A percentile compares a stretch with the other conserved stretches of the same genome.
Evolutionary conservation across 345 rosid species (phyloP).

Genomic region (Populus pruinosa): DNA sequence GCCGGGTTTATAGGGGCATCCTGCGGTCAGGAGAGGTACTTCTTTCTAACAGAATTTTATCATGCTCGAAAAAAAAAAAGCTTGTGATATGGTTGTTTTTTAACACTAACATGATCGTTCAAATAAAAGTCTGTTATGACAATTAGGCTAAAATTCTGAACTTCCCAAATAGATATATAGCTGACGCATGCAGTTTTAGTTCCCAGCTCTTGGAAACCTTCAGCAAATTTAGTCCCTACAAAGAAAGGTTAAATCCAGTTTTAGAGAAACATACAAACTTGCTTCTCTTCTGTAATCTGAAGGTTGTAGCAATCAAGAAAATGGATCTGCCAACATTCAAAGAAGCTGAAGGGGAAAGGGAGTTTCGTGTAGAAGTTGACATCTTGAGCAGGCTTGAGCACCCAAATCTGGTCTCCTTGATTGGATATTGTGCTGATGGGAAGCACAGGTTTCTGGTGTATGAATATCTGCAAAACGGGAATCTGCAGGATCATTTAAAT

Average conservation of each 20-base stretch:
- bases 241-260: neutral
- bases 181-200: neutral
- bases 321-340: constrained; percentile 85
- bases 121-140: too few relatives aligned
- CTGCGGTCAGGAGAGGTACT: constrained; percentile 84
- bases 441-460: constrained; percentile 90
- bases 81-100: neutral
- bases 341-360: constrained; percentile 88
- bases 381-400: constrained; percentile 93
- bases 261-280: neutral
- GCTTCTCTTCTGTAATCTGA: constrained; percentile 24
- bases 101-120: neutral
- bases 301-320: constrained; percentile 97
- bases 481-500: constrained; percentile 91
- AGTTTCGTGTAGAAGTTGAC: constrained; percentile 94
- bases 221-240: neutral
- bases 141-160: neutral
- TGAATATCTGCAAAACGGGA: constrained; percentile 87
- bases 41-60: neutral
- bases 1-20: constrained; percentile 76
- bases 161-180: neutral
- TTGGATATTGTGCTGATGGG: constrained; percentile 93
- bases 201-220: neutral
- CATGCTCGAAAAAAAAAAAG: neutral
- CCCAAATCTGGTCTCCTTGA: constrained; percentile 82